A percentile compares a stretch with the other conserved stretches of the same genome.
phyloP scores from a whole-genome alignment of 805 yeast species.

The Metschnikowia drakensbergensis region DNA sequence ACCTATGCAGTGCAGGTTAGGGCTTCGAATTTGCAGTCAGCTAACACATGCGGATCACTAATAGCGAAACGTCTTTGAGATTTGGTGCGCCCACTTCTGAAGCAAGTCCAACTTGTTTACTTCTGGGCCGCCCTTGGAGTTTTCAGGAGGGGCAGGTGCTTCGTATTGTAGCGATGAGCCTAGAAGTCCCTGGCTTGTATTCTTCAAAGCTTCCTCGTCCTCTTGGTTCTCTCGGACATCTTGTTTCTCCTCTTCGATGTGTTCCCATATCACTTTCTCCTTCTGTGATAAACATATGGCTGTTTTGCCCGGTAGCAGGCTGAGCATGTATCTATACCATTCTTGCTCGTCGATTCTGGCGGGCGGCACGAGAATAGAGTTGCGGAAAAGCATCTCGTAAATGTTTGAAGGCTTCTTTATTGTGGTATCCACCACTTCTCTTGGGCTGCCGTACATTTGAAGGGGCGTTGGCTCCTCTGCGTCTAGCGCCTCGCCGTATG shows the following conservation, averaged over 20 bases:
- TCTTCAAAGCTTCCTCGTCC: conserved; percentile 17
- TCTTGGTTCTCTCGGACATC: conserved; percentile 12
- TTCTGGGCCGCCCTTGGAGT: neutral
- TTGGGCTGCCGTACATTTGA: neutral
- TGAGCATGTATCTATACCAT: conserved; percentile 21
- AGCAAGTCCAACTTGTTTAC: conserved; percentile 8
- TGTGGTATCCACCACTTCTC: neutral
- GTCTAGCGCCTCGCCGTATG: neutral
- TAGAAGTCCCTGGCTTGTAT: conserved; percentile 11
- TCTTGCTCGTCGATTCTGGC: conserved; percentile 12
- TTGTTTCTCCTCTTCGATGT: conserved; percentile 10
- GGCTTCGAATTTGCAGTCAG: neutral
- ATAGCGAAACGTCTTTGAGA: conserved; percentile 1
- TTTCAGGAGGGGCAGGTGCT: neutral
- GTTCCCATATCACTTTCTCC: conserved; percentile 11
- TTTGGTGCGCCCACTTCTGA: conserved; percentile 12
- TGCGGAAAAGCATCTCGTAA: conserved; percentile 11
- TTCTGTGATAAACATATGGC: conserved; percentile 24
- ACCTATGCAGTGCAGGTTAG: neutral
- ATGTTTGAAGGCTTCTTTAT: conserved; percentile 1
- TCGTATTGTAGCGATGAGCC: conserved; percentile 7
- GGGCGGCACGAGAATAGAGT: conserved; percentile 2
- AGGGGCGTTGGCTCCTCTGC: neutral
- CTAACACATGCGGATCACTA: neutral
- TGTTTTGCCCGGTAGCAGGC: conserved; percentile 28